phyloP scores from a whole-genome alignment of 768 basidiomycete species.

The Mrakia hoshinonis region DNA sequence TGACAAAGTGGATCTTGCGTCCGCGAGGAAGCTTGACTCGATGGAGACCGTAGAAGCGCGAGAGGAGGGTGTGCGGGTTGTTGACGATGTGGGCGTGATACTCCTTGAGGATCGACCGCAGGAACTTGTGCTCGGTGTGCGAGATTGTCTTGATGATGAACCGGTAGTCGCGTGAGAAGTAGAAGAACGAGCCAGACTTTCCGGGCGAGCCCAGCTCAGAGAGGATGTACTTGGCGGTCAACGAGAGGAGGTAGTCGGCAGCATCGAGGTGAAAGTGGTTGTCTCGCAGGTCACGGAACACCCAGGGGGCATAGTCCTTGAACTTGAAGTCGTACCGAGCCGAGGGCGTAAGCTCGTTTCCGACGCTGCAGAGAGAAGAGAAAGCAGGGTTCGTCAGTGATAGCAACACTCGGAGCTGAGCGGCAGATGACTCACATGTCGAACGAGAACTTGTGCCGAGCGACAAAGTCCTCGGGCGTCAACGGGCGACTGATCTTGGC shows the following conservation, averaged over 20 bases:
- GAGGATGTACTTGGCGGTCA: conserved; percentile 94
- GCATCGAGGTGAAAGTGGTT: conserved; percentile 92
- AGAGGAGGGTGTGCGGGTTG: conserved; percentile 89
- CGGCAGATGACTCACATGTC: conserved; percentile 57
- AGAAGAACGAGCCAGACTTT: conserved; percentile 98
- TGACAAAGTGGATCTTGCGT: conserved; percentile 94
- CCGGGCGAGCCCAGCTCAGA: conserved; percentile 96
- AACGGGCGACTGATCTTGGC: conserved; percentile 84
- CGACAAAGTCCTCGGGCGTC: conserved; percentile 74
- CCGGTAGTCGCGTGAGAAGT: conserved; percentile 95
- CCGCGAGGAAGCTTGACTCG: conserved; percentile 92
- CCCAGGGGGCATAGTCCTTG: conserved; percentile 98
- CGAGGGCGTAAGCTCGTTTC: conserved; percentile 95
- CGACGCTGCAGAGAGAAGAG: conserved; percentile 54
- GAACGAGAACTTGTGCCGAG: conserved; percentile 89
- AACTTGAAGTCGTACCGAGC: conserved; percentile 97
- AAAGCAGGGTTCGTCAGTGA: neutral
- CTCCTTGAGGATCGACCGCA: conserved; percentile 68
- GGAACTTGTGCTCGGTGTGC: conserved; percentile 86
- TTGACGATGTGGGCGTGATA: conserved; percentile 77
- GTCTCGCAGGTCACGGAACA: conserved; percentile 90
- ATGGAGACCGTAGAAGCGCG: conserved; percentile 92
- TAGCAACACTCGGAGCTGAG: conserved; percentile 37
- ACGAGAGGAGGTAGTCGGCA: conserved; percentile 90
- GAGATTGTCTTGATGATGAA: conserved; percentile 99